A percentile compares a stretch with the other conserved stretches of the same genome.
Evolutionary conservation across 495 filamentous ascomycete species (phyloP).

Genomic region (Schizothecium vesticola): DNA sequence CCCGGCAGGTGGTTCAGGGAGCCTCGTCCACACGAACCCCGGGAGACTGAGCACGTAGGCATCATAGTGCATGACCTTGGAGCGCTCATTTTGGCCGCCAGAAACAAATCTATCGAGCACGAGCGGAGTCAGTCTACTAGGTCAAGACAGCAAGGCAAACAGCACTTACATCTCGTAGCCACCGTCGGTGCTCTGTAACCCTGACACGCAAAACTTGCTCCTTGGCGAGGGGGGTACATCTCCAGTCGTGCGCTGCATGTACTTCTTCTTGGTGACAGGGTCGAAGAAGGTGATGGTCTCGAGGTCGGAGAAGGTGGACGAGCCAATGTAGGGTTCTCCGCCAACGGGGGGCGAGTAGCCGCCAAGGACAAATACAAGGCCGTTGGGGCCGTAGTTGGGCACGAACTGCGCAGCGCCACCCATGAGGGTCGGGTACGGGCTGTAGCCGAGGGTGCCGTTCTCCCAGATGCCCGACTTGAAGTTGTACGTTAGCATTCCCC

Average conservation of each 20-base stretch:
- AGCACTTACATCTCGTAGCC: conserved; percentile 30
- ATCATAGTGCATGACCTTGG: conserved; percentile 16
- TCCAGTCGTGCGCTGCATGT: conserved; percentile 32
- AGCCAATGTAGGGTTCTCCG: neutral
- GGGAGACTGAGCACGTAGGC: conserved; percentile 42
- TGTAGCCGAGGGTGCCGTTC: conserved; percentile 14
- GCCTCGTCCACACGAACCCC: conserved; percentile 41
- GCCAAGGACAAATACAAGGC: conserved; percentile 33
- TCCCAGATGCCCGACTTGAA: conserved; percentile 15
- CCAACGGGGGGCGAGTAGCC: conserved; percentile 24
- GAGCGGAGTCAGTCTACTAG: neutral
- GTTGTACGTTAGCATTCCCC: conserved; percentile 22
- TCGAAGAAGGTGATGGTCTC: conserved; percentile 33
- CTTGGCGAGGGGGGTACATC: conserved; percentile 17
- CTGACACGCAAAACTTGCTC: conserved; percentile 26
- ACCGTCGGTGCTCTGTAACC: conserved; percentile 26
- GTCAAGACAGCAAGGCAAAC: neutral
- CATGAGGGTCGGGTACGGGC: conserved; percentile 10
- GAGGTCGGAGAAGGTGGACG: conserved; percentile 11
- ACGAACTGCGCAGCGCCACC: conserved; percentile 28
- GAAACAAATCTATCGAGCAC: conserved; percentile 26
- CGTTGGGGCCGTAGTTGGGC: conserved; percentile 24
- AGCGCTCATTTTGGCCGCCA: conserved; percentile 24
- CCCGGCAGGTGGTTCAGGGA: conserved; percentile 16
- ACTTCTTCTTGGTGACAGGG: conserved; percentile 30